phyloP scores from a whole-genome alignment of 139 green algal species.

The Coccomyxa sp. region DNA sequence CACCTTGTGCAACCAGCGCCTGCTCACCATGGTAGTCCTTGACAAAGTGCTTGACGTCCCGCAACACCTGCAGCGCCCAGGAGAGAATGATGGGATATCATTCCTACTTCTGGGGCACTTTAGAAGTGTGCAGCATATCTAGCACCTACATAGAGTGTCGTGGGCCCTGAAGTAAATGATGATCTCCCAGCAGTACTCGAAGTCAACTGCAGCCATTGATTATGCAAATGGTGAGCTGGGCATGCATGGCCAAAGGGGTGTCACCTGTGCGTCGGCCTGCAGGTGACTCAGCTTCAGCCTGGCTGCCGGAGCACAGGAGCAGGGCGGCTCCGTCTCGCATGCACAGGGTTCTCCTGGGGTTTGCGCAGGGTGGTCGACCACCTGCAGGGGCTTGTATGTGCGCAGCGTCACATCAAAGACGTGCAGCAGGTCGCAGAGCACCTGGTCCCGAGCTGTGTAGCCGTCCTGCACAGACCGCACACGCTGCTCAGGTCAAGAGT shows the following conservation, averaged over 20 bases:
- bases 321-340: not conserved
- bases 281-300: not conserved
- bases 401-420: constrained; percentile 61
- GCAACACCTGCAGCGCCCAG: constrained; percentile 43
- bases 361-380: too few species aligned
- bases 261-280: not conserved
- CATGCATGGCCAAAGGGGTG: not conserved
- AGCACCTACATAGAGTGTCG: not conserved
- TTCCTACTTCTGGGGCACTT: not conserved
- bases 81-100: not conserved
- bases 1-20: not conserved
- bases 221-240: not conserved
- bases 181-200: too few species aligned
- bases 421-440: constrained; percentile 60
- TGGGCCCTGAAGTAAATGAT: not conserved
- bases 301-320: not conserved
- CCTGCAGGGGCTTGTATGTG: not conserved
- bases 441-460: constrained; percentile 35
- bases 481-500: not conserved
- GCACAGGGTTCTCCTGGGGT: too few species aligned
- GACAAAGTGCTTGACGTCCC: constrained; percentile 85
- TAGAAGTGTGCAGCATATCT: not conserved
- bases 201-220: too few species aligned
- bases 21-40: constrained; percentile 67
- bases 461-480: not conserved